Evolutionary conservation across 2,329 filamentous ascomycete genomes (phyloP), one percentile per base, ranked within the genome.

Genomic region (Huntiella savannae): DNA sequence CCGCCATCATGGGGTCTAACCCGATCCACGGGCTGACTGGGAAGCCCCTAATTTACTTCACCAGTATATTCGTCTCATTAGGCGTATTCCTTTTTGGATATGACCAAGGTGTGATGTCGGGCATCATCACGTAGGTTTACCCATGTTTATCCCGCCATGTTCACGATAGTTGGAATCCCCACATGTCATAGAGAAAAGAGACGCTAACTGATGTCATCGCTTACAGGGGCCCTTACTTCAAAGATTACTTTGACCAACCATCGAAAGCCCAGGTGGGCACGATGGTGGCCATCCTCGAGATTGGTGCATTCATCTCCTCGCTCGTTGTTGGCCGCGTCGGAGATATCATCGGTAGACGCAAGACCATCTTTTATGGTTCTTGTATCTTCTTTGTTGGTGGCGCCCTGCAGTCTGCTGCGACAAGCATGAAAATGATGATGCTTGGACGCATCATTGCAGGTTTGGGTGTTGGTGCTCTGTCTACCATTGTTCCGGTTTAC

Each of bases 11-110:
- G 87, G 77, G 85, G 54, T 73, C 77, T 54, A 69, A 73, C 59
- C 77, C 81, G 59, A 79, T 85, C 57, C 82, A 91, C 66, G 91
- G 91, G 69, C 74, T 98, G 55, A 93, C 92, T 57, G 91, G 91
- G 66, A 94, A 92, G 69, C 79, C 88, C 63, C 70, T 98, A 58
- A 74, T 98, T 80, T 95, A 94, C 60, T 95, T 95, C 59, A 95
- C 87, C 42, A 94, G 84, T 63, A 81, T 95, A 40, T 83, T 88
- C 58, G 82, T 88, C 51, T 87, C 82, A 49, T 65, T 91, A 57
- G 84, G 84, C 45, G 84, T 92, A 19, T 92, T 92, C 58, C 67
- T 92, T 15, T 92, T 92, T 58, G 84, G 83, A 52, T 91, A 91
- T 68, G 83, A 91, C 61, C 83, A 91, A 60, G 83, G 83, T 56